phyloP scores from a whole-genome alignment of 371 early-diverging fungal genomes.

The Mortierella sp. region DNA sequence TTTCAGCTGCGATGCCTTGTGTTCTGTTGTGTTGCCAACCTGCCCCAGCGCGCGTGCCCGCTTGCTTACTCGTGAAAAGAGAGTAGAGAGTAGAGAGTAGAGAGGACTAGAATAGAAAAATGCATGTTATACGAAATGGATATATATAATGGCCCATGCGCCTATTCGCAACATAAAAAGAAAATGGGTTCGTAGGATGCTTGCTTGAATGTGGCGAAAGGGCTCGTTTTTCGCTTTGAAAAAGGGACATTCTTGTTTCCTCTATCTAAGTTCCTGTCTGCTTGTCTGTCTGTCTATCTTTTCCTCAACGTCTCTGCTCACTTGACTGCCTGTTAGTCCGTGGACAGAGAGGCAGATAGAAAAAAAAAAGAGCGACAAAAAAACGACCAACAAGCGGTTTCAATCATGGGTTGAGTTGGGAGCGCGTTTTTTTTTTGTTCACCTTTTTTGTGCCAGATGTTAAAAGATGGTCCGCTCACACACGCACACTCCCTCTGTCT shows the following conservation, averaged over 20 bases:
- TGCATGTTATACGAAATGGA: no score
- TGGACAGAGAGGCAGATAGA: neutral
- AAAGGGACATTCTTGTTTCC: neutral
- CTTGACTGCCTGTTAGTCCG: neutral
- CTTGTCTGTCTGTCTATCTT: neutral
- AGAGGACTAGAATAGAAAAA: neutral
- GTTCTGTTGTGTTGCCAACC: neutral
- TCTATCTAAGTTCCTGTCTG: neutral
- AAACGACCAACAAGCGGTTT: neutral
- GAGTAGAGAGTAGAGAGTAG: neutral
- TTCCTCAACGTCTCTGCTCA: slow-evolving; percentile 9
- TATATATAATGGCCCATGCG: neutral
- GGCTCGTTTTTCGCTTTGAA: neutral
- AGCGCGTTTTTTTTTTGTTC: neutral
- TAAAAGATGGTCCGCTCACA: neutral
- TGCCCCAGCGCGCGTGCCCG: neutral
- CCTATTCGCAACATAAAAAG: neutral
- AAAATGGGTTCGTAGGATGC: neutral
- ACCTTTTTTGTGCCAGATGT: neutral
- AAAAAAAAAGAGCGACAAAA: neutral
- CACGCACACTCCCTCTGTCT: neutral
- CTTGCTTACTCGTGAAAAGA: neutral
- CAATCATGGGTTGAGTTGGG: slow-evolving; percentile 5
- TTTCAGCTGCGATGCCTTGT: neutral
- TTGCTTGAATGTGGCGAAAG: neutral